Evolutionary conservation across 805 yeast species (phyloP), one percentile per base, ranked within the genome.

Genomic region (Candida dendrica): DNA sequence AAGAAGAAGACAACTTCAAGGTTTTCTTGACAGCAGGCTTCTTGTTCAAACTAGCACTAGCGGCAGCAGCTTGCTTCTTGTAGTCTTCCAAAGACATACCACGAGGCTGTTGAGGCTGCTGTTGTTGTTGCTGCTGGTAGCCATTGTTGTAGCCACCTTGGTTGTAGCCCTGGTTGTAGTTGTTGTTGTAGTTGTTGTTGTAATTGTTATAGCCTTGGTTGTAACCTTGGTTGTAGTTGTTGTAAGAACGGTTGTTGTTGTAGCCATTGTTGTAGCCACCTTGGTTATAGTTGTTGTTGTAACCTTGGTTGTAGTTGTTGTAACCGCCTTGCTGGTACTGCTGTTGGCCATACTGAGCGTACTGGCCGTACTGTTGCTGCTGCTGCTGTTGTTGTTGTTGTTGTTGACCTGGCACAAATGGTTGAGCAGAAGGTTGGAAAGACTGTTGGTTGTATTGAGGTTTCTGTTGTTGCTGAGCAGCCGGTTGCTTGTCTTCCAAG

Each of bases 61-160:
- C 45, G 14, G 63, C 48, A 54, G 66, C 46, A 34, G 43, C 42
- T 49, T 81, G 85, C 59, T 81, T 81, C 59, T 84, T 82, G 66
- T 79, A 87, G 50, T 86, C 95, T 41, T 88, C 95, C 53, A 87
- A 71, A 33, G 90, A 75, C 87, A 86, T 79, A 47, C 80, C 81
- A 53, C 69, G 70, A 45, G 55, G 61, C 45, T 60, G 61, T 44
- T 53, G 61, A 24, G 44, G 52, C 43, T 49, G 55, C 41, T 52
- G 55, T 39, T 49, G 48, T 26, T 43, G 45, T 27, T 37, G 40
- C 41, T 32, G 38, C 41, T 41, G 34, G 46, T 35, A 48, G 41
- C 36, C 49, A 50, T 47, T 52, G 44, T 53, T 48, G 44, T 47
- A 41, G 44, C 55, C 51, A 46, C 54, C 55, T 45, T 60, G 57